Evolutionary conservation across 2,329 filamentous ascomycete species (phyloP), one percentile per base, ranked within the genome.

Genomic region (Amauroascus niger): DNA sequence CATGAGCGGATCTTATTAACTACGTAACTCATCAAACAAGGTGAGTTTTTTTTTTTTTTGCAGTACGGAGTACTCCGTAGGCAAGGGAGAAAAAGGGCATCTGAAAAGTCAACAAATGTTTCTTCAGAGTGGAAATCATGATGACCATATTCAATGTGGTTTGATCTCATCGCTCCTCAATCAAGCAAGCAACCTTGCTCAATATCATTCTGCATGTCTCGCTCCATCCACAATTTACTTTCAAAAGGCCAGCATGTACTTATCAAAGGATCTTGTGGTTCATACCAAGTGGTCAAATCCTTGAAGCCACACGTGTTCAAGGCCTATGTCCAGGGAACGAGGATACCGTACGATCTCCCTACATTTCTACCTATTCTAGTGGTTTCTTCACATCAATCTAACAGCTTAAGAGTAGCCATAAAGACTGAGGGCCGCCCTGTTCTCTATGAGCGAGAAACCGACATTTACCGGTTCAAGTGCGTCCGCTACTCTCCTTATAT

Each of bases 251-350:
- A 54, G 32, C 47, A 52, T 11, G 43, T 57, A 2, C 39, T 57
- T 16, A 45, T 54, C n/a, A 48, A 43, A 18, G 55, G 55, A 16
- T 40, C 24, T 6, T 39, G 32, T 3, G 18, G 3, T 8, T 40
- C 45, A 16, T 57, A 57, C 32, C 51, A 39, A 16, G 47, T 54
- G 3, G 22, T 26, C 26, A 39, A 54, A 22, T 40, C 55, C 9
- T 3, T 57, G n/a, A 57, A 51, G 20, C 30, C 39, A 14, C 47
- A 50, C 24, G 55, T 57, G n/a, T 57, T 57, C 32, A 37, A 54
- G 22, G 51, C 43, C 18, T 37, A 26, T n/a, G 26, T 30, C 11
- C 6, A 45, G 22, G 26, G 28, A 7, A 54, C 51, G n/a, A 35
- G 40, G 8, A 47, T 24, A 33, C 50, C 46, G 47, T 56, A 32